Evolutionary conservation across 805 yeast genomes (phyloP), one percentile per base, ranked within the genome.

Genomic region (Starmerella potacharoeniae): DNA sequence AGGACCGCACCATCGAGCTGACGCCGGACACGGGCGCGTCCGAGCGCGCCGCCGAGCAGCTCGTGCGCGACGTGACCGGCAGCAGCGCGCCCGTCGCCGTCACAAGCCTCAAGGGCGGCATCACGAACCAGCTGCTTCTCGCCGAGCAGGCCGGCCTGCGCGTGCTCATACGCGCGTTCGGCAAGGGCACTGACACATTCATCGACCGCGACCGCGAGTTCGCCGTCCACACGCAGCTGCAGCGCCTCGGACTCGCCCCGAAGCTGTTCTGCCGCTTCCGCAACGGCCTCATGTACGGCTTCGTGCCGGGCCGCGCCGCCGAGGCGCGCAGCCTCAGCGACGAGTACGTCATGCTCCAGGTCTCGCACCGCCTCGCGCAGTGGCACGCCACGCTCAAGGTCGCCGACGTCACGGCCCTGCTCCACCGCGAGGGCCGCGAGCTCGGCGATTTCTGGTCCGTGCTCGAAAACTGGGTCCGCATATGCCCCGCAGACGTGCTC

Each of bases 141-240:
- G 70, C 66, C 5, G 59, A 50, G 40, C 62, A 58, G 37, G 45
- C 42, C 31, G 60, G 57, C 22, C 50, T 46, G 16, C 50, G 58
- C n/a, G 52, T 59, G 44, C 73, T 84, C 16, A 81, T 84, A 54
- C 72, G 93, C 56, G 82, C 85, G 0, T 84, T 85, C 61, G 93
- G 93, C 8, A 76, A 78, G 55, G 89, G 89, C 11, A 84, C 93
- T 0, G 77, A 75, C 53, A 70, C 81, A 39, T 83, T 84, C 51
- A 84, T 84, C 36, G 89, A 85, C 67, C 72, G 93, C 59, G 82
- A 82, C 60, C 71, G 89, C 39, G 93, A 84, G 65, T 82, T 80
- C 64, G 82, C 83, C 17, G 82, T 85, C 55, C 91, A 84, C 65
- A 65, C 81, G 49, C 77, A 80, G 52, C 73, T 85, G 51, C 75